Percentiles rank a stretch among this genome's conserved stretches.
phyloP scores from a whole-genome alignment of 1,284 basidiomycete genomes.

The Omphalotus olearius region DNA sequence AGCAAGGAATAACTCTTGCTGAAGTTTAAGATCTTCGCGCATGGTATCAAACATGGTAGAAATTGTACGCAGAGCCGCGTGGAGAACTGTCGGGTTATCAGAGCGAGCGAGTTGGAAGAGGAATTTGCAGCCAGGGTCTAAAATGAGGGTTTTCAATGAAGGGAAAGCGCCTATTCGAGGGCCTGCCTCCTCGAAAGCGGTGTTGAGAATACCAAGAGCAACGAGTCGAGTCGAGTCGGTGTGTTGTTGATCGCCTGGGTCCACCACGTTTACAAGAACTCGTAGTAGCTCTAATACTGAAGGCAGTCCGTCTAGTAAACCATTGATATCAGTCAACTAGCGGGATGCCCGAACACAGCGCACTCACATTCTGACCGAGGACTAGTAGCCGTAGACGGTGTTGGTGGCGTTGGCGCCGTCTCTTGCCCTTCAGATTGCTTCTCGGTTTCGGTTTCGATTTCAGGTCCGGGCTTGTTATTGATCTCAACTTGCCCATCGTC shows the following conservation, averaged over 20 bases:
- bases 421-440: constrained; percentile 3
- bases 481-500: background rate
- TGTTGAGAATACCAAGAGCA: constrained; percentile 84
- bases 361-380: constrained; percentile 43
- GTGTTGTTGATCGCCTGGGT: constrained; percentile 92
- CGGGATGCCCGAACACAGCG: background rate
- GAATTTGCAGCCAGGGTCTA: constrained; percentile 93
- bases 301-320: constrained; percentile 74
- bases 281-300: constrained; percentile 92
- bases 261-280: constrained; percentile 92
- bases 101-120: constrained; percentile 93
- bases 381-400: constrained; percentile 17
- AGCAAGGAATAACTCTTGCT: constrained; percentile 92
- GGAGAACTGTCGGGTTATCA: constrained; percentile 79
- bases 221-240: constrained; percentile 95
- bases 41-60: constrained; percentile 88
- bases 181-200: constrained; percentile 87
- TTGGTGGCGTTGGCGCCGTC: background rate
- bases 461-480: constrained; percentile 1
- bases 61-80: constrained; percentile 80
- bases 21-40: constrained; percentile 87
- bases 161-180: constrained; percentile 71
- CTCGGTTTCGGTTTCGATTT: background rate
- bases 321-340: constrained; percentile 12
- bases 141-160: constrained; percentile 66